Percentiles rank a stretch among this genome's conserved stretches.
Evolutionary conservation across 192 early-diverging fungal genomes (phyloP).

Genomic region (Helicostylum pulchrum): DNA sequence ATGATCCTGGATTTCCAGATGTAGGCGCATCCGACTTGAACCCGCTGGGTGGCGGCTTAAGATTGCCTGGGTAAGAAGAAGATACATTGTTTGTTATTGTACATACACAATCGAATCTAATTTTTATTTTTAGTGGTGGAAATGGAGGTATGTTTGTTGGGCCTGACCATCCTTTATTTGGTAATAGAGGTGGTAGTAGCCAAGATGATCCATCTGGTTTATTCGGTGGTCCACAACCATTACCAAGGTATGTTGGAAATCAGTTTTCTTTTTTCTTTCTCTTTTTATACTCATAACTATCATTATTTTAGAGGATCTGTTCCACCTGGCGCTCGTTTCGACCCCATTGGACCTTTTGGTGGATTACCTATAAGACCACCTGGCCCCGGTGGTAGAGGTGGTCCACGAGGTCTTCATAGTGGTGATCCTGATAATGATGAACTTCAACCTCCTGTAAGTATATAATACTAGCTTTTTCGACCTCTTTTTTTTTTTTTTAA

Average conservation of each 20-base stretch:
- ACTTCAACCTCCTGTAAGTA: constrained; percentile 60
- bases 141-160: constrained; percentile 82
- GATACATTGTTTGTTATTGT: not conserved
- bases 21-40: constrained; percentile 77
- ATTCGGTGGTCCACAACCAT: constrained; percentile 53
- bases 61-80: constrained; percentile 49
- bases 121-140: constrained; percentile 39
- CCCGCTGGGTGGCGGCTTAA: constrained; percentile 50
- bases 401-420: constrained; percentile 34
- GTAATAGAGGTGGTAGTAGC: constrained; percentile 31
- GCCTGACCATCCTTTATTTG: constrained; percentile 88
- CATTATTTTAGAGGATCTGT: constrained; percentile 54
- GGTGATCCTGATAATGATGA: constrained; percentile 79
- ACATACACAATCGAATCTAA: not conserved
- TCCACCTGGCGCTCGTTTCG: constrained; percentile 86
- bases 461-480: not conserved
- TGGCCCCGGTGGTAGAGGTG: constrained; percentile 37
- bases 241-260: constrained; percentile 46
- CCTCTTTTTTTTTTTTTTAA: not conserved
- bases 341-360: constrained; percentile 86
- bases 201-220: constrained; percentile 39
- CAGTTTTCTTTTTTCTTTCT: not conserved
- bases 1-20: constrained; percentile 40
- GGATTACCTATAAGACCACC: constrained; percentile 34
- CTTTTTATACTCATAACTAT: not conserved